These are phyloP conservation scores for Aegilops bicornis DNA, from an alignment of 176 grass and related monocot genomes.

Conservation along the genomic window DNA sequence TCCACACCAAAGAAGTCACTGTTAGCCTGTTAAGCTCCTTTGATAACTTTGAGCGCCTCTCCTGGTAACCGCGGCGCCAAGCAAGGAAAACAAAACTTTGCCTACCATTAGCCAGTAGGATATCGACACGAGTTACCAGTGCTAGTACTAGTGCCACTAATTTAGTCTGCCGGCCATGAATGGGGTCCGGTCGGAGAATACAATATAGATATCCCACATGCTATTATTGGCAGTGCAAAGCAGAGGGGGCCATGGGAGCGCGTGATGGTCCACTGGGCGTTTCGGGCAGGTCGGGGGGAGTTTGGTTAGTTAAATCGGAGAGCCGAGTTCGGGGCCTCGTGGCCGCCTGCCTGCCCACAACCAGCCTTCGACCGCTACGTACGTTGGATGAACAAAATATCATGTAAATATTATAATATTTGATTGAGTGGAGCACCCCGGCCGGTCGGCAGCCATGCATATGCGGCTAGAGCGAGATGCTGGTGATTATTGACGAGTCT, in stretches of 20 bases:
- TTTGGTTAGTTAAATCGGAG: background rate
- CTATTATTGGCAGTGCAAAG: constrained; percentile 24
- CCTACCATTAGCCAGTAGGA: too few species aligned
- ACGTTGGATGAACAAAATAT: constrained; percentile 54
- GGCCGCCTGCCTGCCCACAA: constrained; percentile 33
- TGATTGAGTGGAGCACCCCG: too few species aligned
- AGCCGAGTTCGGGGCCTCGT: background rate
- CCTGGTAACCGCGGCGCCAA: background rate
- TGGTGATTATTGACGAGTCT: background rate
- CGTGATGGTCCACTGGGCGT: background rate
- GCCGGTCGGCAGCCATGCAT: background rate
- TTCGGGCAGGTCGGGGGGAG: constrained; percentile 20
- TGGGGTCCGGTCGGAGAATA: too few species aligned
- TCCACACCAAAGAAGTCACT: background rate
- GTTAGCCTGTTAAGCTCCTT: too few species aligned
- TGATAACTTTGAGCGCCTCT: too few species aligned
- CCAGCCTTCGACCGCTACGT: constrained; percentile 27
- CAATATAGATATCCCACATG: background rate
- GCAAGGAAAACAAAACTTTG: background rate
- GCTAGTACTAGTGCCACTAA: too few species aligned
- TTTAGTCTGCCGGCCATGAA: too few species aligned
- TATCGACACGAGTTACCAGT: background rate
- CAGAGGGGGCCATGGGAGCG: background rate
- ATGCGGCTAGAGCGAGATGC: background rate
- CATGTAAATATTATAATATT: too few species aligned